Percentiles rank a stretch among this genome's conserved stretches.
Conservation (phyloP, 176 grass and related monocot species). For the Typha latifolia region DNA sequence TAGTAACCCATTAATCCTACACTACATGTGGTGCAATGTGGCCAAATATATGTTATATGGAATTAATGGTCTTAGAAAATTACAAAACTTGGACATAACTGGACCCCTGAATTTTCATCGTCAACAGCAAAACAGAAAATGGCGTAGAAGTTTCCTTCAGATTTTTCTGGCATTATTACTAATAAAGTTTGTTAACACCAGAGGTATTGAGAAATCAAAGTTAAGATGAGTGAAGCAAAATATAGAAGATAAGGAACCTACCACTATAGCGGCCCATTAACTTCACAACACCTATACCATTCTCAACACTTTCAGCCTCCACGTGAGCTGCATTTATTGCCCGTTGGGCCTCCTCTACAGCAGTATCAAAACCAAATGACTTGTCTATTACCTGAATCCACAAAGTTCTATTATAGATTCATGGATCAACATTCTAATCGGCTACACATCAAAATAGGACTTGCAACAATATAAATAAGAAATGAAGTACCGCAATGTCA, state of each 20-base stretch:
- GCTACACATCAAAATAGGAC: constrained; percentile 7
- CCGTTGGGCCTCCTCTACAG: constrained; percentile 92
- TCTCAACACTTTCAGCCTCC: constrained; percentile 93
- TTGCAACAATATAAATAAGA: constrained; percentile 7
- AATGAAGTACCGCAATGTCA: constrained; percentile 61
- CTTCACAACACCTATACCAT: constrained; percentile 92
- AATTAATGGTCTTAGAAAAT: no score
- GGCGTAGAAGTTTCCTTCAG: not conserved
- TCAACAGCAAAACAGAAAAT: not conserved
- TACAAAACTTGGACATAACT: not conserved
- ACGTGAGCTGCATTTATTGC: constrained; percentile 99
- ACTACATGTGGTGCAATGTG: no score
- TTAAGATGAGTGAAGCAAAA: not conserved
- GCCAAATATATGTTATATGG: no score
- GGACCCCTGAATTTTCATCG: not conserved
- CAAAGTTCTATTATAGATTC: not conserved
- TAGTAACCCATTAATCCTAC: no score
- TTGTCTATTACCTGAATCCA: constrained; percentile 85
- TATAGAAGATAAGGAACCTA: constrained; percentile 20
- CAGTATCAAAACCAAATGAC: constrained; percentile 98
- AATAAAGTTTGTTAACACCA: not conserved
- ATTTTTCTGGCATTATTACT: not conserved
- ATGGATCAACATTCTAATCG: constrained; percentile 4
- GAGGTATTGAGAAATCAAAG: not conserved
- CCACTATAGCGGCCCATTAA: constrained; percentile 96